Conservation (phyloP, 331 rosid genomes). For the Malus hybrid region DNA sequence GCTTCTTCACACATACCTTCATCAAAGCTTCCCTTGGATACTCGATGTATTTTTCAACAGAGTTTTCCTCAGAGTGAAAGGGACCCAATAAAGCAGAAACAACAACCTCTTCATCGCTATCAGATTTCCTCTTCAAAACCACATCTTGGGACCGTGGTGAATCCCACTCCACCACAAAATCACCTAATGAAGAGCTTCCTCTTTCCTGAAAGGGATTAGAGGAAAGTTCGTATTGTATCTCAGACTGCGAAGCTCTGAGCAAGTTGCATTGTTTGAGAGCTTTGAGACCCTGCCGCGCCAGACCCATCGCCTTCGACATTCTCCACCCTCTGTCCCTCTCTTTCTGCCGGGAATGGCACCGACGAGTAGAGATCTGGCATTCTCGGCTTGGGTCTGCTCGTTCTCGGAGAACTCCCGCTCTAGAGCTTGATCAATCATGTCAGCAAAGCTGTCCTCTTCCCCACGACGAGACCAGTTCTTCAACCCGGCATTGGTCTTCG, state of each 20-base stretch:
- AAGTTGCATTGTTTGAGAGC: slow-evolving; percentile 49
- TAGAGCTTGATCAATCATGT: slow-evolving; percentile 90
- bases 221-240: slow-evolving; percentile 54
- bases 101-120: slow-evolving; percentile 63
- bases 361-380: too few relatives aligned
- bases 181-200: slow-evolving; percentile 35
- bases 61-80: slow-evolving; percentile 4
- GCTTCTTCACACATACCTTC: slow-evolving; percentile 75
- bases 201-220: slow-evolving; percentile 45
- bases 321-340: slow-evolving; percentile 6
- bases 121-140: slow-evolving; percentile 44
- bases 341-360: neutral
- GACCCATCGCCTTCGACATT: slow-evolving; percentile 29
- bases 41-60: neutral
- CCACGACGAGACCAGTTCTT: slow-evolving; percentile 49
- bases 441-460: slow-evolving; percentile 74
- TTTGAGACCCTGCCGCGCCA: slow-evolving; percentile 26
- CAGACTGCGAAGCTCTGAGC: slow-evolving; percentile 50
- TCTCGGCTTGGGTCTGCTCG: slow-evolving; percentile 52
- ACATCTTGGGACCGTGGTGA: slow-evolving; percentile 50
- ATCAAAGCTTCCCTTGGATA: slow-evolving; percentile 49
- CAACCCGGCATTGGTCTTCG: slow-evolving; percentile 31
- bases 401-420: slow-evolving; percentile 81
- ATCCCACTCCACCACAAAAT: slow-evolving; percentile 52
- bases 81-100: slow-evolving; percentile 63